Base-by-base conservation (phyloP, 805 yeast species). In the Pichia insulana region DNA sequence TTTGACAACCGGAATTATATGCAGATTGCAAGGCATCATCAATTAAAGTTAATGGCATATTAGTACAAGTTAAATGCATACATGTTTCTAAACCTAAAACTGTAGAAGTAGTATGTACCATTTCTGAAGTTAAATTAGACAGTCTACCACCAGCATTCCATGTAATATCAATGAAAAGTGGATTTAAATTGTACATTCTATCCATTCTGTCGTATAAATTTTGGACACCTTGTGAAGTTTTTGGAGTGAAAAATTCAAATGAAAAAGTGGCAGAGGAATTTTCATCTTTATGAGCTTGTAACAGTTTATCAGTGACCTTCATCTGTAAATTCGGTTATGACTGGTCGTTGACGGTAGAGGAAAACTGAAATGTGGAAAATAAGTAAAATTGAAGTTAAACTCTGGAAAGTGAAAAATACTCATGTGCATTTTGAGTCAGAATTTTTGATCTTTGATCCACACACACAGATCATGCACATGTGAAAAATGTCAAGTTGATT, bases 71-170 rank as follows among this genome's bases (percentile, higher is more conserved):
- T 64, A 92, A 70, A 62, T 92, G 98, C 96, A 92, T 89, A 61
- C 97, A 92, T 0, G 97, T 90, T 56, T 90, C 97, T 47, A 90
- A 68, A 8, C 97, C 97, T 42, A 89, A 69, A 3, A 87, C 89
- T 2, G 89, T 79, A 53, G 89, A 95, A 1, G 97, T 77, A 3
- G 95, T 87, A 52, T 87, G 76, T 5, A 92, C 94, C 75, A 92
- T 81, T 51, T 92, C 97, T 30, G 88, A 83, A 19, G 98, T 88
- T 49, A 88, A 67, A 34, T 78, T 77, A 6, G 94, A 80, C 39
- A 83, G 64, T 37, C 94, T 73, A 6, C 97, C 97, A 33, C 98
- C 98, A 3, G 98, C 98, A 57, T 90, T 90, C 98, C 98, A 92
- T 1, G 98, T 92, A 49, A 92, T 84, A 59, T 92, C 98, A 45